These are phyloP conservation scores for Veloboletus limbatus DNA, from an alignment of 1,284 basidiomycete species.

Conservation along the genomic window DNA sequence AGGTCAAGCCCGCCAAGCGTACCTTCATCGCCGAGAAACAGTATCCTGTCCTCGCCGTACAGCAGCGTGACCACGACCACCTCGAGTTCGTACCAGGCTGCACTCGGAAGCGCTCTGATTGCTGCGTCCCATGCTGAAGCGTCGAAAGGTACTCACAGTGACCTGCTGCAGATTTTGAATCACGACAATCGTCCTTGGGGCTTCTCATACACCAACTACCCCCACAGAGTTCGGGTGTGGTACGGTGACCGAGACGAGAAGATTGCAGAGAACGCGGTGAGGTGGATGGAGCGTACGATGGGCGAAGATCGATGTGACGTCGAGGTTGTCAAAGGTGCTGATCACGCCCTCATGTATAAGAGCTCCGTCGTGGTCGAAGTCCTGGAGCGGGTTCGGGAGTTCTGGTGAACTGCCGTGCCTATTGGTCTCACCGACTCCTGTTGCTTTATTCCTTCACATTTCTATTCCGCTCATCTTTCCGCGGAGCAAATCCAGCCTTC, in stretches of 20 bases:
- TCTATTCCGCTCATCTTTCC: conserved; percentile 7
- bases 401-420: conserved; percentile 44
- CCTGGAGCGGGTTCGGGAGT: conserved; percentile 64
- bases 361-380: conserved; percentile 86
- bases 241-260: conserved; percentile 92
- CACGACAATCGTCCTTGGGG: conserved; percentile 84
- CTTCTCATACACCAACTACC: conserved; percentile 77
- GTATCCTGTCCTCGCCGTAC: conserved; percentile 39
- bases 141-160: conserved; percentile 84
- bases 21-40: conserved; percentile 49
- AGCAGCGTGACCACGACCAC: conserved; percentile 35
- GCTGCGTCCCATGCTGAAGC: conserved; percentile 95
- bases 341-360: conserved; percentile 92
- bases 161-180: conserved; percentile 88
- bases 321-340: conserved; percentile 81
- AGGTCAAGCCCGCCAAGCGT: conserved; percentile 42
- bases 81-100: conserved; percentile 57
- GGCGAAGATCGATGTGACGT: conserved; percentile 72
- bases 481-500: conserved; percentile 16
- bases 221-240: conserved; percentile 84
- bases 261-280: conserved; percentile 83
- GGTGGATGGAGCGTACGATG: conserved; percentile 90
- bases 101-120: conserved; percentile 80
- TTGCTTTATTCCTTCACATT: conserved; percentile 24
- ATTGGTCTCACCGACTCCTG: conserved; percentile 10